Evolutionary conservation across 176 grass and related monocot genomes (phyloP), one percentile per base, ranked within the genome.

Genomic region (Carex scoparia): DNA sequence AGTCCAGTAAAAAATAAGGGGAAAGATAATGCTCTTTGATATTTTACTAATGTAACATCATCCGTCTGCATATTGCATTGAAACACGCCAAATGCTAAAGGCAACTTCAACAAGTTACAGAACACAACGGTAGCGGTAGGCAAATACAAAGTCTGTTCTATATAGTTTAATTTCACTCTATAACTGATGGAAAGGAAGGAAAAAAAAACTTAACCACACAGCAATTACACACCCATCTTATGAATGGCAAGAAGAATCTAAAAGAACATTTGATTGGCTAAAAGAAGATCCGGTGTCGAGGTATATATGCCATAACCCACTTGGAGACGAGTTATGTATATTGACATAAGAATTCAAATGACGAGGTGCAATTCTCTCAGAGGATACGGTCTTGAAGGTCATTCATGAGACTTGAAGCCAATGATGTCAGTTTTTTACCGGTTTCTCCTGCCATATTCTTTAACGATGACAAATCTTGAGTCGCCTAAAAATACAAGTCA

Each of bases 361-460:
- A 57, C 18, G 53, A 56, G 13, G 28, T 58, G 23, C 38, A 61
- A 61, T 16, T 30, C 53, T 35, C 81, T 98, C 68, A 98, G 83
- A 98, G 86, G 63, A 98, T 92, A 51, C 93, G 88, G 40, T 90
- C 89, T 67, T 97, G 94, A 88, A 98, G 88, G 81, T 98, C 95
- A 37, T 90, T 93, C 51, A 98, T 90, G 78, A 98, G 84, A 75
- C 85, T 91, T 53, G 95, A 98, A 27, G 95, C 95, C 76, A 98
- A 67, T 42, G 92, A 93, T 15, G 93, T 92, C 91, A 98, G 79
- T 57, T 88, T 98, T 61, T 93, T 98, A 63, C 95, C 88, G 0
- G 95, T 98, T 85, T 98, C 93, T 30, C 93, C 95, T 13, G 95
- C 95, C 82, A 98, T 95, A 83, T 88, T 93, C 88, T 90, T 98